Conservation (phyloP, 1,139 yeast species). For the Nakaseomyces delphensis region DNA sequence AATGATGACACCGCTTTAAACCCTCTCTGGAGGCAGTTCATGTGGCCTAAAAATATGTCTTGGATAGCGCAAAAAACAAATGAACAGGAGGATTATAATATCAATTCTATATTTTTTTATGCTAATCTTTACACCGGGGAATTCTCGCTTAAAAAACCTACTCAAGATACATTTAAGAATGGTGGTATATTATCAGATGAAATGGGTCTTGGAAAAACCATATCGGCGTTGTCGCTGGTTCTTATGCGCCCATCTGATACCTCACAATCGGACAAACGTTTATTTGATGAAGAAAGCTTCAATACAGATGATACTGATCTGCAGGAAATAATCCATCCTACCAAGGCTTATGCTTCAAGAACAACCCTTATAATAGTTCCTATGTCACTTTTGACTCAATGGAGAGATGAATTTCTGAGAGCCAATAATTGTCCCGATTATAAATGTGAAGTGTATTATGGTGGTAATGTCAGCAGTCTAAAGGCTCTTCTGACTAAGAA, state of each 20-base stretch:
- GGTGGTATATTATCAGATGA: constrained; percentile 97
- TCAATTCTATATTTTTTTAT: constrained; percentile 42
- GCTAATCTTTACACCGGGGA: constrained; percentile 81
- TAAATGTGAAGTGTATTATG: constrained; percentile 61
- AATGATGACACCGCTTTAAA: constrained; percentile 50
- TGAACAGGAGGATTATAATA: constrained; percentile 4
- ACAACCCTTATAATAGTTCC: constrained; percentile 84
- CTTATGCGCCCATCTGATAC: constrained; percentile 52
- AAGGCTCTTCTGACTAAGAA: constrained; percentile 23
- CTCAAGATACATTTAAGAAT: constrained; percentile 44
- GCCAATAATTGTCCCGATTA: constrained; percentile 43
- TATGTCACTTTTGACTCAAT: constrained; percentile 81
- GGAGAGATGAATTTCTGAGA: constrained; percentile 74
- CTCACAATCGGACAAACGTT: constrained; percentile 12
- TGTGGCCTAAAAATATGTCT: constrained; percentile 57
- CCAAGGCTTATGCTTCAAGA: constrained; percentile 47
- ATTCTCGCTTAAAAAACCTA: constrained; percentile 59
- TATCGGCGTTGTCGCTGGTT: constrained; percentile 68
- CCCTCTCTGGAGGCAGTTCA: constrained; percentile 77
- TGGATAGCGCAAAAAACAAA: constrained; percentile 26
- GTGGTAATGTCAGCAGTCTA: constrained; percentile 49
- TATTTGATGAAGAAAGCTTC: constrained; percentile 8
- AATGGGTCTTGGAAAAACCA: constrained; percentile 94
- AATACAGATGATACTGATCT: not conserved
- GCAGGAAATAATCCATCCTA: not conserved